Conservation (phyloP, 768 basidiomycete genomes). For the Terana coerulea region DNA sequence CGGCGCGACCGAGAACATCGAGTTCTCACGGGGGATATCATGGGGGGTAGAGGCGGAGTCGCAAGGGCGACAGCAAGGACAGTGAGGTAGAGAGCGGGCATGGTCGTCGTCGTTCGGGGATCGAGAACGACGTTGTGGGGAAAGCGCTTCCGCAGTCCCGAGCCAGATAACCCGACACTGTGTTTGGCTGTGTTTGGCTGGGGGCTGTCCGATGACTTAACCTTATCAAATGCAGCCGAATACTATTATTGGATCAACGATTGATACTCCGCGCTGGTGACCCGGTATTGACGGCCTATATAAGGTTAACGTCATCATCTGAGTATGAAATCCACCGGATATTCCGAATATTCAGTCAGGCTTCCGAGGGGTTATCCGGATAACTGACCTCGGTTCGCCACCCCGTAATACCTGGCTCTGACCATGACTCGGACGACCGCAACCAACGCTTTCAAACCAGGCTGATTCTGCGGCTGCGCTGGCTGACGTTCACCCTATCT, state of each 20-base stretch:
- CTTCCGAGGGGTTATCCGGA: neutral
- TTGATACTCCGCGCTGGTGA: neutral
- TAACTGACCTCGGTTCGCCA: neutral
- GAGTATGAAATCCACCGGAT: neutral
- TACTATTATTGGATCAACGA: neutral
- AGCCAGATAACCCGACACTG: conserved; percentile 12
- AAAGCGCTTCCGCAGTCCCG: conserved; percentile 11
- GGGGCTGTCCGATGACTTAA: conserved; percentile 5
- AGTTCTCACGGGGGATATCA: conserved; percentile 30
- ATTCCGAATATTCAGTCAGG: neutral
- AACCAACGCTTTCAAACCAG: neutral
- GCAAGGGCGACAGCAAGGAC: conserved; percentile 38
- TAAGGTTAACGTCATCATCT: neutral
- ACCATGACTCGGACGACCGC: neutral
- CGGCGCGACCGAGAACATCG: conserved; percentile 56
- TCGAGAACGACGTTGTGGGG: conserved; percentile 15
- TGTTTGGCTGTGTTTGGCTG: conserved; percentile 16
- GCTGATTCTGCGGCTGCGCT: neutral
- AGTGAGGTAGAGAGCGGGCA: conserved; percentile 28
- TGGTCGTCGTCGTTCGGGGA: conserved; percentile 23
- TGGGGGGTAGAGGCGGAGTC: conserved; percentile 42
- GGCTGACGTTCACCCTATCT: neutral
- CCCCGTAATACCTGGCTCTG: too few species aligned
- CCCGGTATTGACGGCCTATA: neutral
- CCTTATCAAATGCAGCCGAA: neutral